phyloP scores from a whole-genome alignment of 306 rosid genomes.

The Amphicarpaea edgeworthii region DNA sequence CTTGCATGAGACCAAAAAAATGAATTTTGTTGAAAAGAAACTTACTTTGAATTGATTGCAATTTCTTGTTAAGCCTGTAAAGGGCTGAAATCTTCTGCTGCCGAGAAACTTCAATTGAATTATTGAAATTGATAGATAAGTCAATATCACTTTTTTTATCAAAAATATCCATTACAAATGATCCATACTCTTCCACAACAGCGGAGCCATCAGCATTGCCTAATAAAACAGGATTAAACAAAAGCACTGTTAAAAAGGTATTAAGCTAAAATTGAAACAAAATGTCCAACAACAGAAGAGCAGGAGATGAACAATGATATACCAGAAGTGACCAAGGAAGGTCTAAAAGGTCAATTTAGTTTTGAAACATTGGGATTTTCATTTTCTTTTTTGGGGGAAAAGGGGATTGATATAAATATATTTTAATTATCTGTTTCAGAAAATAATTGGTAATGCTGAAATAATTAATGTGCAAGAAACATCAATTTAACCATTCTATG shows the following conservation, averaged over 20 bases:
- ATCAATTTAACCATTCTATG: constrained; percentile 29
- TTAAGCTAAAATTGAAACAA: constrained; percentile 16
- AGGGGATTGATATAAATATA: constrained; percentile 11
- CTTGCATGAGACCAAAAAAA: not conserved
- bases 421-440: not conserved
- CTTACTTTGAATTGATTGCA: constrained; percentile 49
- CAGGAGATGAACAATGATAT: constrained; percentile 12
- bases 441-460: not conserved
- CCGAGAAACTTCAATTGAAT: constrained; percentile 45
- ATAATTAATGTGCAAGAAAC: not conserved
- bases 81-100: constrained; percentile 47
- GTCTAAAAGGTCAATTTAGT: constrained; percentile 11
- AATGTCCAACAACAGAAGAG: constrained; percentile 14
- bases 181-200: constrained; percentile 60
- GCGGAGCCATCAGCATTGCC: constrained; percentile 40
- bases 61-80: constrained; percentile 45
- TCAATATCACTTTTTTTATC: constrained; percentile 55
- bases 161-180: constrained; percentile 64
- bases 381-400: not conserved
- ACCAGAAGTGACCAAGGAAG: not conserved
- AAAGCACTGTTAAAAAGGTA: not conserved
- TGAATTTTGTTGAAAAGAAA: not conserved
- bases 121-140: constrained; percentile 53
- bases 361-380: constrained; percentile 20
- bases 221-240: constrained; percentile 43